phyloP scores from a whole-genome alignment of 169 alveolate species.

The Besnoitia besnoiti region DNA sequence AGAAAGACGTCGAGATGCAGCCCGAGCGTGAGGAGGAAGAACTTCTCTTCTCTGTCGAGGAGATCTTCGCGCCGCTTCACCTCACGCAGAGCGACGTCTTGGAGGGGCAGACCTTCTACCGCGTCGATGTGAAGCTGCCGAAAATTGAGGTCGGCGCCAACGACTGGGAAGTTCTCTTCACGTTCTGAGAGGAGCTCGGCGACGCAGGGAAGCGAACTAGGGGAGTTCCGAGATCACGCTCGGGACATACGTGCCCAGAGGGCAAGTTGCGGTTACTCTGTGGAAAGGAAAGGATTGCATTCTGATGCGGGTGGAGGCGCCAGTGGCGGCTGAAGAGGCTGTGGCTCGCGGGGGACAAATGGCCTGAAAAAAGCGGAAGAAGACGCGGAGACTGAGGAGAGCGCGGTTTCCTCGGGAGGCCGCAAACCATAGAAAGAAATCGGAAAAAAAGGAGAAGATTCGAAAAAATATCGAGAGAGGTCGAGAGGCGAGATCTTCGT shows the following conservation, averaged over 20 bases:
- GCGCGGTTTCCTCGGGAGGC: background rate
- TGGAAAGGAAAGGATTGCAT: background rate
- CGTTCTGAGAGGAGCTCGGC: background rate
- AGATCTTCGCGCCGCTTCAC: slow-evolving; percentile 7
- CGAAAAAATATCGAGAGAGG: background rate
- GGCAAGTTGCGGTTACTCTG: no score
- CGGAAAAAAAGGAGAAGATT: background rate
- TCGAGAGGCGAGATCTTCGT: no score
- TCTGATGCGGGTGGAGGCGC: background rate
- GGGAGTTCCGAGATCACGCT: background rate
- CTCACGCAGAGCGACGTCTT: background rate
- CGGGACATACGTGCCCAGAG: no score
- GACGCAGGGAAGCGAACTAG: background rate
- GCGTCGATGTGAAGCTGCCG: slow-evolving; percentile 18
- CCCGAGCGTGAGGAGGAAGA: background rate
- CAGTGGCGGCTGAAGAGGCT: background rate
- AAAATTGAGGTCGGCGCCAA: background rate
- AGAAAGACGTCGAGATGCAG: background rate
- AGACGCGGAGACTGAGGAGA: no score
- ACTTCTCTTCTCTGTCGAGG: background rate
- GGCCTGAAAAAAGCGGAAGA: background rate
- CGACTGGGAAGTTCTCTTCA: slow-evolving; percentile 11
- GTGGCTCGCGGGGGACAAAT: background rate
- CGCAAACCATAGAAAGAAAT: background rate
- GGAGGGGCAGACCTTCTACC: background rate